Evolutionary conservation across 148 eudicot species (phyloP), one percentile per base, ranked within the genome.

Genomic region (Chenopodium berlandieri): DNA sequence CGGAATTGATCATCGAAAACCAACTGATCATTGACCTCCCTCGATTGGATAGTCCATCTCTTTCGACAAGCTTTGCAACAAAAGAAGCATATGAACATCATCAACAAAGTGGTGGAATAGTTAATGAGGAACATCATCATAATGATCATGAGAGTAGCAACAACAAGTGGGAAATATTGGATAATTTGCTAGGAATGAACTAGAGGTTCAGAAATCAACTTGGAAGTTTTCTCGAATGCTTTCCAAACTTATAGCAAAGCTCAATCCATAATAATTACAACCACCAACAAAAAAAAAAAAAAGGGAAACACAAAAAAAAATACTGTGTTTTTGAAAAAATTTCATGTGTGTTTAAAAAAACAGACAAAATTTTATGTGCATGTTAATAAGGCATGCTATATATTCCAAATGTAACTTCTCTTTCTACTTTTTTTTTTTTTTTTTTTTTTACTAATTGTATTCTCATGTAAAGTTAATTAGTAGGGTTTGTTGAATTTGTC

Each of bases 1-100:
- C 80, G 48, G 87, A 82, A 37, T 78, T 76, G 7, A 73, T 73
- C 50, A 27, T 47, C 27, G 82, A 83, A 27, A 82, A 69, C 23
- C 77, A 83, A 34, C 84, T 83, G 37, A 79, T 85, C 7, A 48
- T 76, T 31, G 92, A 91, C 13, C 86, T 89, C 20, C 92, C 93
- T 31, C 85, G 86, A 17, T 85, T 91, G 22, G 91, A 91, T 47
- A 93, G 94, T 67, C 88, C 93, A 12, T 78, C 90, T 27, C 77
- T 88, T 30, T 90, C 88, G 0, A 86, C 93, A 70, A 85, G 87
- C 74, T 79, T 88, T 19, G 85, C 81, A n/a, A 76, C 88, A 14
- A 84, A 80, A 46, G 84, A 83, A 63, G 9, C 50, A 32, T 58
- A 58, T 76, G 68, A 76, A 27, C 66, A 76, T 81, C 83, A 78